Conservation (phyloP, 345 rosid species). For the Excoecaria agallocha region DNA sequence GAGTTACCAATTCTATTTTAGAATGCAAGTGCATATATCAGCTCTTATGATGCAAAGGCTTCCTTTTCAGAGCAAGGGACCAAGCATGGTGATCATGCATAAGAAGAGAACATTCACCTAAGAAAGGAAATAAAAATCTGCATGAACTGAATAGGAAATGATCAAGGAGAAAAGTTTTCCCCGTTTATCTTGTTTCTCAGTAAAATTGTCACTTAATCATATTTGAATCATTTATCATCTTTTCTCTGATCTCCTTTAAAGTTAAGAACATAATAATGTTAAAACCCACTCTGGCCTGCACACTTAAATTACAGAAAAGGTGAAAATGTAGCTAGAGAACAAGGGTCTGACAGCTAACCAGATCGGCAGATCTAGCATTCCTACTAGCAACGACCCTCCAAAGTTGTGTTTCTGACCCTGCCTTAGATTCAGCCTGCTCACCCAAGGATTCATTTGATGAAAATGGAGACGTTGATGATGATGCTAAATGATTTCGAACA, state of each 20-base stretch:
- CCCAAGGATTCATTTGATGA: slow-evolving; percentile 5
- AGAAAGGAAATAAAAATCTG: neutral
- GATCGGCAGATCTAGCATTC: slow-evolving; percentile 47
- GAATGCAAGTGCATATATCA: neutral
- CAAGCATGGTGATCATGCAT: neutral
- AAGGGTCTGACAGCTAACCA: slow-evolving; percentile 60
- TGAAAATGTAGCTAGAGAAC: slow-evolving; percentile 29
- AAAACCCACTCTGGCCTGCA: neutral
- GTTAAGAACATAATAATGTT: neutral
- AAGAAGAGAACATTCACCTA: neutral
- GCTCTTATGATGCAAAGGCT: neutral
- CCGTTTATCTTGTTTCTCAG: neutral
- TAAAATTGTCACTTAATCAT: neutral
- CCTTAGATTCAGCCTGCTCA: slow-evolving; percentile 11
- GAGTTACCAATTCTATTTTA: neutral
- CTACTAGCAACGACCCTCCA: slow-evolving; percentile 48
- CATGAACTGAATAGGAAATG: neutral
- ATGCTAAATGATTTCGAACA: slow-evolving; percentile 33
- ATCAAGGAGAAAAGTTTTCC: neutral
- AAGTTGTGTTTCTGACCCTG: slow-evolving; percentile 34
- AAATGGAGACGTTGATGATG: slow-evolving; percentile 20
- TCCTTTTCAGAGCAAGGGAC: neutral
- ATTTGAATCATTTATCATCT: neutral
- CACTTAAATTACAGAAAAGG: neutral
- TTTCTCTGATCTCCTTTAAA: neutral